Percentiles rank a stretch among this genome's conserved stretches.
phyloP scores from a whole-genome alignment of 148 eudicot genomes.

The Rhododendron molle region DNA sequence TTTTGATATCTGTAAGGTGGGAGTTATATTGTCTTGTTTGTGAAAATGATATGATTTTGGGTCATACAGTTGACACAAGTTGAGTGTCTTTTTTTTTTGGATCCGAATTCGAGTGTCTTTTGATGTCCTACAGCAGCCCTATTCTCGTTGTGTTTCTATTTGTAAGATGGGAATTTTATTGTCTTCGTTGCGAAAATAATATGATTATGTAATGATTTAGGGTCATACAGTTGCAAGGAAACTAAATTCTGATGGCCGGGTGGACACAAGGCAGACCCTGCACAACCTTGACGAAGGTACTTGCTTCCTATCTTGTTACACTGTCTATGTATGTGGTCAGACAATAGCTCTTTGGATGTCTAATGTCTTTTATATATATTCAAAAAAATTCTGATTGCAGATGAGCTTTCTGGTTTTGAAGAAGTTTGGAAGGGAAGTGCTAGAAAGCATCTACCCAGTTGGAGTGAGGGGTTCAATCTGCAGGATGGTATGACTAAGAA shows the following conservation, averaged over 20 bases:
- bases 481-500: slow-evolving; percentile 22
- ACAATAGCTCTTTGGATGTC: background rate
- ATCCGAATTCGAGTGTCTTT: slow-evolving; percentile 8
- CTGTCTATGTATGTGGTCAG: background rate
- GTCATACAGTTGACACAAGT: slow-evolving; percentile 69
- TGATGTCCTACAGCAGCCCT: background rate
- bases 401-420: slow-evolving; percentile 74
- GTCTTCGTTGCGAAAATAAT: background rate
- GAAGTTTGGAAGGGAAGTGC: slow-evolving; percentile 84
- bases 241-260: slow-evolving; percentile 78
- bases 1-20: background rate
- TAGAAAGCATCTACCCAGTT: slow-evolving; percentile 57
- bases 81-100: background rate
- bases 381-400: slow-evolving; percentile 27
- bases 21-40: background rate
- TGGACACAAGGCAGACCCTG: slow-evolving; percentile 71
- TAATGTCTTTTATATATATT: background rate
- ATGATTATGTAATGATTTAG: slow-evolving; percentile 27
- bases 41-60: slow-evolving; percentile 30
- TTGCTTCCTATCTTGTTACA: background rate
- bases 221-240: slow-evolving; percentile 86
- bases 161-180: background rate
- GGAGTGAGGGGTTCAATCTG: slow-evolving; percentile 40
- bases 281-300: slow-evolving; percentile 83
- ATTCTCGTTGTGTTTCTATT: background rate